Conservation (phyloP, 2,329 filamentous ascomycete genomes). For the Sporothrix variecibatus region DNA sequence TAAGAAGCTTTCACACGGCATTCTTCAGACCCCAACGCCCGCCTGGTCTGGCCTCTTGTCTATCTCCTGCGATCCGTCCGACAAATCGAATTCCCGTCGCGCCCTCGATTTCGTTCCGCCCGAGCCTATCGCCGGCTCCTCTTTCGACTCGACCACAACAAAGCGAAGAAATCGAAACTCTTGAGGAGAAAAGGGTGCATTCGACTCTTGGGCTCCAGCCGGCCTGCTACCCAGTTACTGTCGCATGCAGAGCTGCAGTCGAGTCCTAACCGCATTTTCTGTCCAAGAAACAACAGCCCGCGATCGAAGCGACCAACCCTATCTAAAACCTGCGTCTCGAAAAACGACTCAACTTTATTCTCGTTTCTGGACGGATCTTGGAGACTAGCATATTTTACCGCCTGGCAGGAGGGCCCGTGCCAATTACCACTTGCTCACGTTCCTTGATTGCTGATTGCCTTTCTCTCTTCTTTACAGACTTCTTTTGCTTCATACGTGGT, state of each 20-base stretch:
- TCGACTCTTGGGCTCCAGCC: background rate
- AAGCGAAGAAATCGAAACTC: background rate
- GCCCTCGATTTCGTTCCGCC: background rate
- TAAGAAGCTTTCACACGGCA: conserved; percentile 3
- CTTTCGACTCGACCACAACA: background rate
- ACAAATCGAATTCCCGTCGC: background rate
- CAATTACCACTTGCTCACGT: background rate
- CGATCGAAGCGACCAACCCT: background rate
- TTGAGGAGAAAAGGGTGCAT: background rate
- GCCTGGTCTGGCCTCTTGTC: too few relatives aligned
- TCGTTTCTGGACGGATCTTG: too few relatives aligned
- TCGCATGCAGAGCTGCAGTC: conserved; percentile 3
- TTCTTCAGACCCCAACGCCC: background rate
- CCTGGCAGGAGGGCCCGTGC: background rate
- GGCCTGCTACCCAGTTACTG: background rate
- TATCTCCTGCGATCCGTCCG: background rate
- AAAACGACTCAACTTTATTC: background rate
- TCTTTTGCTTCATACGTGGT: background rate
- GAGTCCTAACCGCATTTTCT: background rate
- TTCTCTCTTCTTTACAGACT: background rate
- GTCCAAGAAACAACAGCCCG: background rate
- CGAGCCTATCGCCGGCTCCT: background rate
- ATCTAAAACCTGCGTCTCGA: background rate
- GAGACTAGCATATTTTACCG: background rate
- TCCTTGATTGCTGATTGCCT: background rate